These are phyloP conservation scores for Microcyclospora pomicola DNA, from an alignment of 2,329 filamentous ascomycete genomes.

Conservation along the genomic window DNA sequence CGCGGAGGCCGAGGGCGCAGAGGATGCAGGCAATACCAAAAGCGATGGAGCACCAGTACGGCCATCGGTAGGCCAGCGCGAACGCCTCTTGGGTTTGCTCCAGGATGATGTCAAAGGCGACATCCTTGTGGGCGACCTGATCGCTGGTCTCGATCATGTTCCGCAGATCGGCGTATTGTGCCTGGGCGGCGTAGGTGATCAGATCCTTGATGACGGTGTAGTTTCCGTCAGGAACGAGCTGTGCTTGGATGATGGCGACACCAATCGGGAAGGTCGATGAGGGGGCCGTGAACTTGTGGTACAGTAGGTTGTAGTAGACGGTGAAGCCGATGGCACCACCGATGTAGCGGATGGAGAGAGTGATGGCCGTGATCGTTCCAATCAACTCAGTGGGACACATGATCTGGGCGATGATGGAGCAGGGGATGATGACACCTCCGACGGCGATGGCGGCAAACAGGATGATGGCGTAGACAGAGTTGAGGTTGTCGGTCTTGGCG, in stretches of 20 bases:
- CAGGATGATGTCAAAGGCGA: slow-evolving; percentile 16
- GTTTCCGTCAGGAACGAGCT: slow-evolving; percentile 8
- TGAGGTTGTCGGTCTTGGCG: slow-evolving; percentile 10
- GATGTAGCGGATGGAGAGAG: slow-evolving; percentile 52
- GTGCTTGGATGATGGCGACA: not conserved
- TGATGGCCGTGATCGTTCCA: slow-evolving; percentile 53
- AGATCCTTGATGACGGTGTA: slow-evolving; percentile 6
- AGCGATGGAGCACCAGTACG: slow-evolving; percentile 21
- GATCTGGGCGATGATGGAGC: slow-evolving; percentile 52
- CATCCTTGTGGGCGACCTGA: slow-evolving; percentile 8
- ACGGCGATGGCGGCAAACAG: slow-evolving; percentile 50
- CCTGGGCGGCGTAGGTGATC: slow-evolving; percentile 11
- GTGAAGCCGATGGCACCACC: slow-evolving; percentile 45
- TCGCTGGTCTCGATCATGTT: slow-evolving; percentile 7
- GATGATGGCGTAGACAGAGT: slow-evolving; percentile 33
- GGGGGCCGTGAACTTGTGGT: slow-evolving; percentile 22
- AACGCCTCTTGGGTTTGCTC: slow-evolving; percentile 14
- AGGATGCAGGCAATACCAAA: slow-evolving; percentile 21
- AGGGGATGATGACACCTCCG: slow-evolving; percentile 54
- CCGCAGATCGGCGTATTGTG: slow-evolving; percentile 8
- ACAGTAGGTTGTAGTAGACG: slow-evolving; percentile 40
- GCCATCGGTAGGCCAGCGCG: slow-evolving; percentile 16
- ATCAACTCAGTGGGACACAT: slow-evolving; percentile 57
- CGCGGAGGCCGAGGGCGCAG: slow-evolving; percentile 15
- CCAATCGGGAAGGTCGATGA: slow-evolving; percentile 8